These are phyloP conservation scores for Aureobasidium zeae DNA, from an alignment of 2,329 filamentous ascomycete species.

Conservation along the genomic window DNA sequence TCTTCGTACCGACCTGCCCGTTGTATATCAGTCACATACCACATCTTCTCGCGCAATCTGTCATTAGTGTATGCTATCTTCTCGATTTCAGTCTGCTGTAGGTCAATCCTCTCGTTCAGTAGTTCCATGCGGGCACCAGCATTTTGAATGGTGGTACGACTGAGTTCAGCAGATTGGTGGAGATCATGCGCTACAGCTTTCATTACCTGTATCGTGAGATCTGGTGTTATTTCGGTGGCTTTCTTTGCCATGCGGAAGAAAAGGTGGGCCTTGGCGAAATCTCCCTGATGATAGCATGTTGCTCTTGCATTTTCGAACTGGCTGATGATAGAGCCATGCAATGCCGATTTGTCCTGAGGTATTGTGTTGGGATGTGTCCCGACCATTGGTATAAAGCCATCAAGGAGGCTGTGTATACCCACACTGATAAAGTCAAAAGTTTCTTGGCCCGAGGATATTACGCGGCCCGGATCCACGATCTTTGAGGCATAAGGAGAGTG, in stretches of 20 bases:
- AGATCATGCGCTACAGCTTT: conserved; percentile 62
- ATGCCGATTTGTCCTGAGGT: background rate
- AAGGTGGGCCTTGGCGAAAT: conserved; percentile 1
- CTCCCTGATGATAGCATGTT: conserved; percentile 8
- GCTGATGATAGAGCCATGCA: background rate
- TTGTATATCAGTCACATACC: conserved; percentile 91
- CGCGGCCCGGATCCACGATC: no score
- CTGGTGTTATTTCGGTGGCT: conserved; percentile 46
- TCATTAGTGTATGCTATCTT: conserved; percentile 36
- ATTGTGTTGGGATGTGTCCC: no score
- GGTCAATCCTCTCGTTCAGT: conserved; percentile 75
- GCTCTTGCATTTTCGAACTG: conserved; percentile 5
- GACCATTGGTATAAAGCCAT: background rate
- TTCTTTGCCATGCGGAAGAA: conserved; percentile 2
- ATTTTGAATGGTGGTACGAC: conserved; percentile 50
- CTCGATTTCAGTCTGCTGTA: conserved; percentile 53
- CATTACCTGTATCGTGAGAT: conserved; percentile 55
- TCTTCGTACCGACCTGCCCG: conserved; percentile 84
- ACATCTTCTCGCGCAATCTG: conserved; percentile 89
- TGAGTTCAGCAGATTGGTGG: conserved; percentile 7
- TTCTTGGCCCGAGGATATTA: no score
- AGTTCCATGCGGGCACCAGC: conserved; percentile 71
- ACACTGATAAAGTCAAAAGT: background rate
- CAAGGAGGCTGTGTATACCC: background rate
- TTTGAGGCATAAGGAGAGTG: no score